Base-by-base conservation (phyloP, 768 basidiomycete species). In the Harrya chromipes region DNA sequence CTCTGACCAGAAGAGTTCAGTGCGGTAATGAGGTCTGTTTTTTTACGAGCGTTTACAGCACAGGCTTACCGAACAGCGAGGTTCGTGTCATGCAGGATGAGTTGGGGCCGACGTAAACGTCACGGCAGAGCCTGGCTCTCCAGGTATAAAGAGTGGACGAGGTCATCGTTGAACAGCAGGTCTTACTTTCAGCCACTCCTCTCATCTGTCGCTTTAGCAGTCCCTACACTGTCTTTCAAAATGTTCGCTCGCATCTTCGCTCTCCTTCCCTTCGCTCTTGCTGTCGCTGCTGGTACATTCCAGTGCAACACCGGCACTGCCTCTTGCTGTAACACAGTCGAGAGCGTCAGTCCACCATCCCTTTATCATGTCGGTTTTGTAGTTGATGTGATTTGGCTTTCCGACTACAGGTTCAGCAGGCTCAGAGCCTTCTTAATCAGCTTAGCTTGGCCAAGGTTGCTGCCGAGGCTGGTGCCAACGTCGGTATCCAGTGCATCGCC, bases 201-300 rank as follows among this genome's bases (percentile, higher is more conserved):
- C 36, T 52, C 38, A 23, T 41, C 14, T 27, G 4, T 19, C 40
- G 16, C 31, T 21, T 35, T 29, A 27, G 16, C n/a, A 2, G 10
- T 27, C 14, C 3, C 29, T 14, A 10, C 19, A 39, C 34, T 9
- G 3, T 34, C n/a, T 6, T 21, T 24, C 23, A 21, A 3, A 13
- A 61, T 61, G 60, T 50, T 63, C 19, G 44, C 61, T 40, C 56
- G 54, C 6, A 6, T 59, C 47, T 16, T 58, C 10, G 46, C 62
- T 34, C 41, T 64, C 21, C n/a, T 55, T 4, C 55, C 54, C 13
- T 31, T 64, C 8, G 63, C 52, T 46, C 40, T 57, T 23, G 36
- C 59, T 9, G 59, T 24, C 19, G 42, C 50, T 21, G 54, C 57
- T 10, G 47, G n/a, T n/a, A n/a, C 57, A 4, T 20, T n/a, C 19